phyloP scores from a whole-genome alignment of 306 rosid genomes.

The Malus domestica region ASM211411v1 NC_041805.1:13011001-13011500 shows the following conservation, averaged over 20 bases:
- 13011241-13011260: neutral
- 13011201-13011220: neutral
- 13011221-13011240: neutral
- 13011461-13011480: conserved; percentile 89
- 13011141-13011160: neutral
- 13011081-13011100: neutral
- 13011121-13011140: neutral
- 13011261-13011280: neutral
- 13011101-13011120: neutral
- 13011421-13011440: conserved; percentile 61
- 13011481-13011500: conserved; percentile 92
- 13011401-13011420: conserved; percentile 6
- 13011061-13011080: neutral
- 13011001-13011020: neutral
- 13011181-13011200: neutral
- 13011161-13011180: neutral
- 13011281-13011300: conserved; percentile 84
- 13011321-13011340: conserved; percentile 71
- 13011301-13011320: conserved; percentile 65
- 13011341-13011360: conserved; percentile 29
- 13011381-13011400: neutral
- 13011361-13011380: conserved; percentile 6
- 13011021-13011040: neutral
- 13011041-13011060: neutral
- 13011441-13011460: conserved; percentile 90